Base-by-base conservation (phyloP, 106 monocot species). In the Xerophyta viscosa region DNA sequence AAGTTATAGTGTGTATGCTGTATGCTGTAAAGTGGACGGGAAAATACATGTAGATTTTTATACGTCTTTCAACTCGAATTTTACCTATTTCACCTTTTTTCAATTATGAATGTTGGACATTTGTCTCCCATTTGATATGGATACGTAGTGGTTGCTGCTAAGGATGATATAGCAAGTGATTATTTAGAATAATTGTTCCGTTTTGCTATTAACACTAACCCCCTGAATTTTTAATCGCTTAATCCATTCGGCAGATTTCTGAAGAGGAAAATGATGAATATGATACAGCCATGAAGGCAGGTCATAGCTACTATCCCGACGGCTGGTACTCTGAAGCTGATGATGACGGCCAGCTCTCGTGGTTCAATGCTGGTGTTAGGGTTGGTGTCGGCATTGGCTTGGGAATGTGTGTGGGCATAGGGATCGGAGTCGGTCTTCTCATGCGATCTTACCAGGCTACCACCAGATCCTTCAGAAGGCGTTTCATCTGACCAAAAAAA, bases 391-490 rank as follows among this genome's bases (percentile, higher is more conserved):
- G 73, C 17, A 66, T 74, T 20, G 73, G 73, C 30, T 50, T 74
- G 62, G 73, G 73, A 0, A 74, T 74, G 73, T 74, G 73, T 37
- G 48, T 74, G 5, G 73, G 73, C 9, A 52, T 74, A 0, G 73
- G 73, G 14, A 48, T 74, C 18, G 73, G 73, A 29, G 66, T 74
- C 9, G 73, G 73, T 12, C 48, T 74, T 22, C 66, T 74, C 46
- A 66, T 74, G 73, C 66, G 41, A n/a, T 74, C 73, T 2, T 74
- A 74, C 31, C 73, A 74, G 41, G 73, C 73, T 19, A 74, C 73
- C 3, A 74, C 65, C 10, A 47, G 66, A 30, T 61, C 36, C 6
- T 74, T 74, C 41, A 74, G 24, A 37, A 48, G 73, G 27, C 66
- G 66, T 3, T 74, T 74, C 29, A 45, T 74, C 42, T 74, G 22